Conservation (phyloP, 2,329 filamentous ascomycete genomes). For the Ascocoryne sarcoides region DNA sequence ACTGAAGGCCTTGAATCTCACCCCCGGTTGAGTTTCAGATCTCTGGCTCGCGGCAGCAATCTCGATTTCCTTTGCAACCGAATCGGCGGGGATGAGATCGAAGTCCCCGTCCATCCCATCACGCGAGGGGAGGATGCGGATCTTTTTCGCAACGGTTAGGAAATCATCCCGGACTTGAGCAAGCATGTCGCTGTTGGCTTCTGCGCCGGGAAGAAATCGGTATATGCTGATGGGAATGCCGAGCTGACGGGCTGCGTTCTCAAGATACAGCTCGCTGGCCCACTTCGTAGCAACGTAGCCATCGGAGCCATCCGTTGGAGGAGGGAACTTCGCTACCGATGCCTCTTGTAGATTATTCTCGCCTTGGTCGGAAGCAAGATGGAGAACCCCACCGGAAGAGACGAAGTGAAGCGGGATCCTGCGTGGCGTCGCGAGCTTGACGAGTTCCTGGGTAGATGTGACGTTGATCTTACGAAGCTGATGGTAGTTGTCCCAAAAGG, state of each 20-base stretch:
- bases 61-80: too few species aligned
- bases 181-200: too few species aligned
- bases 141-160: too few species aligned
- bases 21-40: too few species aligned
- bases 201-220: too few species aligned
- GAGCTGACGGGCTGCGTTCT: constrained; percentile 13
- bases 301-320: constrained; percentile 21
- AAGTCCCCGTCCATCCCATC: too few species aligned
- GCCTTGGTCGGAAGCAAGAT: too few species aligned
- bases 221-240: constrained; percentile 26
- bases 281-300: constrained; percentile 31
- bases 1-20: too few species aligned
- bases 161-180: too few species aligned
- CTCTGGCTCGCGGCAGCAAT: too few species aligned
- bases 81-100: too few species aligned
- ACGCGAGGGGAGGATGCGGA: too few species aligned
- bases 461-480: constrained; percentile 30
- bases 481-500: constrained; percentile 30
- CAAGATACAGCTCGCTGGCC: constrained; percentile 29
- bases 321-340: constrained; percentile 1
- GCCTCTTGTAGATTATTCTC: neutral
- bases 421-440: neutral
- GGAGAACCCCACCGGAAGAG: neutral
- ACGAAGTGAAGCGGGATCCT: neutral
- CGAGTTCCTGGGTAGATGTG: constrained; percentile 20